phyloP scores from a whole-genome alignment of 768 basidiomycete species.

The Guyanaporus albipodus region DNA sequence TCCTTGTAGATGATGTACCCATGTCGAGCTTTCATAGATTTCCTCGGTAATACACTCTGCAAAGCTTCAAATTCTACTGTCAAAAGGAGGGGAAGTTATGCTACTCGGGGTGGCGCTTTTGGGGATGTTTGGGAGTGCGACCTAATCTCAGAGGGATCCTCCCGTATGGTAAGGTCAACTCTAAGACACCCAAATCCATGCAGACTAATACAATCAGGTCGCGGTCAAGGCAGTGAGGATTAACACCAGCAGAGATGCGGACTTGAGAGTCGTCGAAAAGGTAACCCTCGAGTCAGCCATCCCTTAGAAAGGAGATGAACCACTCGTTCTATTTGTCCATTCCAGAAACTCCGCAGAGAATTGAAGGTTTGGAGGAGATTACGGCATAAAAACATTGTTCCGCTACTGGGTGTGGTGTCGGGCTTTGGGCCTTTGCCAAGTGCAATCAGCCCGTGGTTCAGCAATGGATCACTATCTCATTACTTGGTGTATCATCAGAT shows the following conservation, averaged over 20 bases:
- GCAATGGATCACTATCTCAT: slow-evolving; percentile 21
- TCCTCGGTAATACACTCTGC: slow-evolving; percentile 7
- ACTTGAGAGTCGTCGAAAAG: slow-evolving; percentile 7
- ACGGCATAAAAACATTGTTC: slow-evolving; percentile 26
- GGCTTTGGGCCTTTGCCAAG: slow-evolving; percentile 30
- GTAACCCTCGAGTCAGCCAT: not conserved
- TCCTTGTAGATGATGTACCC: not conserved
- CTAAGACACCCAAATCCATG: not conserved
- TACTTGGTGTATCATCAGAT: slow-evolving; percentile 14
- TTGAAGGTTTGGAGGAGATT: slow-evolving; percentile 17
- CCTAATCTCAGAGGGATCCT: slow-evolving; percentile 4
- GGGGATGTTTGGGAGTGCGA: slow-evolving; percentile 26
- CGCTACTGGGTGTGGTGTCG: slow-evolving; percentile 27
- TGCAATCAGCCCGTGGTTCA: slow-evolving; percentile 34
- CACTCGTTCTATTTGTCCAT: not conserved
- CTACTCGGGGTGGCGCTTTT: slow-evolving; percentile 12
- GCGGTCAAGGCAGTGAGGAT: slow-evolving; percentile 20
- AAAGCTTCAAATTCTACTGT: not conserved
- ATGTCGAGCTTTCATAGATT: slow-evolving; percentile 1
- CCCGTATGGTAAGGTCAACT: slow-evolving; percentile 4
- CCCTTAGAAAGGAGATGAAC: not conserved
- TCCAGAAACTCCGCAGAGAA: slow-evolving; percentile 29
- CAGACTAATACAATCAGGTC: slow-evolving; percentile 8
- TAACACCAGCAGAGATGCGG: not conserved
- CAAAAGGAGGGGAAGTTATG: slow-evolving; percentile 1